Evolutionary conservation across 2,329 filamentous ascomycete genomes (phyloP), one percentile per base, ranked within the genome.

Genomic region (Teratosphaeria destructans): DNA sequence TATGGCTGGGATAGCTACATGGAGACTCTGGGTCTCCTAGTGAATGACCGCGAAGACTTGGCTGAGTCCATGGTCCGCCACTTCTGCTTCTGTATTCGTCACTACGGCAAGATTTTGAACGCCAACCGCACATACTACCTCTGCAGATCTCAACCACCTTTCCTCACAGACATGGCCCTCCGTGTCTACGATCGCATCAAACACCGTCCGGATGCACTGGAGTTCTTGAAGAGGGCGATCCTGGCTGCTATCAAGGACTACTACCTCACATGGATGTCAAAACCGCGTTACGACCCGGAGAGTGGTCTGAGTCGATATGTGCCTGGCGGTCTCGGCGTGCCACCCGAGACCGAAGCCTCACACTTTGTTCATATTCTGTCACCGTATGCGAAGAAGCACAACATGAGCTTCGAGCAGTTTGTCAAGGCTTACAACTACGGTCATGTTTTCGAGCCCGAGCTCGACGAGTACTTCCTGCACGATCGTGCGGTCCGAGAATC

Each of bases 1-100:
- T 99, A 99, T 72, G 93, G 93, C 54, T 99, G 94, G 94, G 94
- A 99, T 75, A 96, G 91, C 73, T 99, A 97, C 78, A 97, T 99
- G 91, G 90, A 93, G 73, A 94, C 93, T 5, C 80, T 97, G 3
- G 94, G 94, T 19, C 81, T 99, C 60, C 79, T 97, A 61, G 84
- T 90, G 67, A 90, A 93, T 70, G 89, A 94, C 71, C 86, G 89
- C 61, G 85, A 90, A 26, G 85, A 96, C 68, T 78, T 97, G 59
- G 91, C 91, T 66, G 96, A 96, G 78, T 83, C 87, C 56, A 97
- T 99, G 90, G 92, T 97, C 57, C 81, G 84, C 68, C 95, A 99
- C 77, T 97, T 97, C 74, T 95, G 90, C 74, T 99, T 99, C 79
- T 95, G 90, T 76, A 97, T 99, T 75, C 87, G 92, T 73, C 93